These are phyloP conservation scores for Kurtzmaniella quercitrusa DNA, from an alignment of 1,139 yeast genomes.

Conservation along the genomic window DNA sequence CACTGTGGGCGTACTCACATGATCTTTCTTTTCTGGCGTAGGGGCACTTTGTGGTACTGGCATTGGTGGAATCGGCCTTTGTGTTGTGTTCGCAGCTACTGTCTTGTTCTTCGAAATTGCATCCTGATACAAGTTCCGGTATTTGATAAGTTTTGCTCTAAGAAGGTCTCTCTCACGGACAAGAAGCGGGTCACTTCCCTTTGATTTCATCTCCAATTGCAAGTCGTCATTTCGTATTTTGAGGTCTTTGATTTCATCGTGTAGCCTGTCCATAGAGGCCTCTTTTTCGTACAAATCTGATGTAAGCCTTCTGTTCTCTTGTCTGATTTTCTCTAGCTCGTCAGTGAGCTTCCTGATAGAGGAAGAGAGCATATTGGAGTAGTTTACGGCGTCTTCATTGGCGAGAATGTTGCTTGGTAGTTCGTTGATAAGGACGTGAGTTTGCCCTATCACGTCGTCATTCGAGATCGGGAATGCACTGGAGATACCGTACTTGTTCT, in stretches of 20 bases:
- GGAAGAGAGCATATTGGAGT: conserved; percentile 16
- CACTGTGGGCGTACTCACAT: too few relatives aligned
- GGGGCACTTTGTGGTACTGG: neutral
- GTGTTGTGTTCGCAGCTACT: neutral
- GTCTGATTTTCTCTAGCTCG: conserved; percentile 17
- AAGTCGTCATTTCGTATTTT: conserved; percentile 2
- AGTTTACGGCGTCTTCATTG: conserved; percentile 25
- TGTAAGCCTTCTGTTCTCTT: conserved; percentile 9
- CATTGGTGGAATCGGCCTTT: neutral
- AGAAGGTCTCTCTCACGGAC: conserved; percentile 26
- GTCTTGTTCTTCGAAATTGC: conserved; percentile 7
- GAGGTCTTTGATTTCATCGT: conserved; percentile 13
- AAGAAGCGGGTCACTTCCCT: conserved; percentile 5
- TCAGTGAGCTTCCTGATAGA: conserved; percentile 21
- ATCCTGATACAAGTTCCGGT: conserved; percentile 26
- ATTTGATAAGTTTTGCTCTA: conserved; percentile 31
- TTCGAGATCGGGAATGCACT: conserved; percentile 16
- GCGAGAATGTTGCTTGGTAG: conserved; percentile 20
- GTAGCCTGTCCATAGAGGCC: conserved; percentile 11
- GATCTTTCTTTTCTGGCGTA: too few relatives aligned
- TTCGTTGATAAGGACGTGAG: conserved; percentile 24
- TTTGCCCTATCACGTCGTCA: conserved; percentile 17
- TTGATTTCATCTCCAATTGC: conserved; percentile 6
- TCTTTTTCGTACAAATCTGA: conserved; percentile 2
- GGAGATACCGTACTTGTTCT: conserved; percentile 13